phyloP scores from a whole-genome alignment of 2,329 filamentous ascomycete genomes.

The Colletotrichum costaricense region DNA sequence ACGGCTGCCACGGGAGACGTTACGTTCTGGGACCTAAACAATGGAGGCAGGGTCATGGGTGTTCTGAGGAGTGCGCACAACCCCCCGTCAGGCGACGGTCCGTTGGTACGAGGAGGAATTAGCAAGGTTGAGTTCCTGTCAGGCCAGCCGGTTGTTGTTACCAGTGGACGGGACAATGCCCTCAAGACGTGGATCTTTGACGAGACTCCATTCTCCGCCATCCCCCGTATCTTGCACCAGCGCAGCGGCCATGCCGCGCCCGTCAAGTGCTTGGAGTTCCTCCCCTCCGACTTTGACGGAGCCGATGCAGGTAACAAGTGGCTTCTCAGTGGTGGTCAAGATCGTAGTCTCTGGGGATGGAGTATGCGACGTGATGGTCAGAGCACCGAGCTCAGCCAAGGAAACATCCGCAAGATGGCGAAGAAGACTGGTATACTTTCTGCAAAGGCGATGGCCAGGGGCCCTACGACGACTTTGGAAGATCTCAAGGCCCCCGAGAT shows the following conservation, averaged over 20 bases:
- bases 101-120: constrained; percentile 77
- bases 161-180: constrained; percentile 92
- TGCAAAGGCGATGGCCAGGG: constrained; percentile 65
- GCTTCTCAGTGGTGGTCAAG: constrained; percentile 89
- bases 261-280: constrained; percentile 83
- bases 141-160: constrained; percentile 90
- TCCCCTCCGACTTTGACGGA: constrained; percentile 90
- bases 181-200: constrained; percentile 98
- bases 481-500: constrained; percentile 91
- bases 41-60: constrained; percentile 86
- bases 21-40: constrained; percentile 95
- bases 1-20: constrained; percentile 85
- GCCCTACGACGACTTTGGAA: constrained; percentile 74
- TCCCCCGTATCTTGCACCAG: constrained; percentile 86
- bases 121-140: constrained; percentile 90
- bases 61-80: constrained; percentile 90
- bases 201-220: constrained; percentile 86
- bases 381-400: constrained; percentile 92
- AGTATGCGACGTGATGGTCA: constrained; percentile 95
- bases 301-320: constrained; percentile 91
- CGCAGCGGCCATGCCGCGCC: constrained; percentile 91
- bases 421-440: constrained; percentile 85
- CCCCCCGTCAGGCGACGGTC: constrained; percentile 68
- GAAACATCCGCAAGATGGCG: constrained; percentile 86
- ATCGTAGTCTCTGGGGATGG: constrained; percentile 96